Conservation (phyloP, 2,329 filamentous ascomycete species). For the Ustulina deusta region DNA sequence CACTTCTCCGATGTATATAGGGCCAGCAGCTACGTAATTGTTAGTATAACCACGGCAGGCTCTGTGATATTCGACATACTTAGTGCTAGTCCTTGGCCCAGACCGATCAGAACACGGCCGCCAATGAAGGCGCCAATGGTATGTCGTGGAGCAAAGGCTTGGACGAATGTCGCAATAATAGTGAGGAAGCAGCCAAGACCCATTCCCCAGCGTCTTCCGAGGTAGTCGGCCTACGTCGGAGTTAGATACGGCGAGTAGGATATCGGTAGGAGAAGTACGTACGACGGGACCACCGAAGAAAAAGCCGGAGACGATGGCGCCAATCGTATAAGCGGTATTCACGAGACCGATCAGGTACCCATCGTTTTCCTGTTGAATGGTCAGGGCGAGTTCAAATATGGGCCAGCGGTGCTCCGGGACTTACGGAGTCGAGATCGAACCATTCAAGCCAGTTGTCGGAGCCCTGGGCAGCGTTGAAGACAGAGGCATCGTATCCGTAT, state of each 20-base stretch:
- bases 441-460: constrained; percentile 74
- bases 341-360: constrained; percentile 62
- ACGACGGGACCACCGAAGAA: constrained; percentile 74
- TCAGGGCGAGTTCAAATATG: constrained; percentile 9
- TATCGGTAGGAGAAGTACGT: constrained; percentile 32
- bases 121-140: constrained; percentile 75
- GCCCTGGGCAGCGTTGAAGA: constrained; percentile 78
- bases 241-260: constrained; percentile 4
- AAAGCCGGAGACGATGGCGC: constrained; percentile 76
- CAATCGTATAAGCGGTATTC: constrained; percentile 78
- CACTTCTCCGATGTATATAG: constrained; percentile 78
- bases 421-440: constrained; percentile 64
- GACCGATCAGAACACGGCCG: constrained; percentile 75
- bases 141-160: constrained; percentile 71
- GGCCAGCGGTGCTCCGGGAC: constrained; percentile 20
- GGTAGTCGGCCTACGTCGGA: constrained; percentile 61
- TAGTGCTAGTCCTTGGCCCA: constrained; percentile 76
- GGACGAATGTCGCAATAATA: constrained; percentile 76
- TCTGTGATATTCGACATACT: constrained; percentile 50
- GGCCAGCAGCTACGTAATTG: constrained; percentile 65
- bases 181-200: constrained; percentile 72
- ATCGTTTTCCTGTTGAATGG: constrained; percentile 52
- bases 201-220: constrained; percentile 75
- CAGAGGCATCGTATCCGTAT: constrained; percentile 80
- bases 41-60: constrained; percentile 4